phyloP scores from a whole-genome alignment of 805 yeast genomes.

The Ogataea nitratoaversa region DNA sequence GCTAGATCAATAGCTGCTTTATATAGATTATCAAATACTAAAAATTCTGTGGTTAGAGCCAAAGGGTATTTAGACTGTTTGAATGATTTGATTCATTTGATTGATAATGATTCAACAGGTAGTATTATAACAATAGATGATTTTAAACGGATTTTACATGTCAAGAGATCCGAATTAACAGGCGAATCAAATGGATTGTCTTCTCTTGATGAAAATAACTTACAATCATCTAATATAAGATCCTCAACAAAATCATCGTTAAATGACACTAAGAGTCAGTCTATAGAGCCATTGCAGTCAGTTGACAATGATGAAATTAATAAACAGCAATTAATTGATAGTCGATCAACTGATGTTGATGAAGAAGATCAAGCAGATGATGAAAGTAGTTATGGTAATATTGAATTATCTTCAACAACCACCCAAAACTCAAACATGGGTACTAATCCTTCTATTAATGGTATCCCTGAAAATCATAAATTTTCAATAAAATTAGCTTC shows the following conservation, averaged over 20 bases:
- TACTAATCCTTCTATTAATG: neutral
- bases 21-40: conserved; percentile 55
- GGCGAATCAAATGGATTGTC: too few relatives aligned
- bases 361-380: neutral
- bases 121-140: conserved; percentile 31
- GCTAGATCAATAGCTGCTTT: conserved; percentile 68
- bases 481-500: conserved; percentile 14
- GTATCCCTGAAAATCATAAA: conserved; percentile 12
- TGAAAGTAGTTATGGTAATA: too few relatives aligned
- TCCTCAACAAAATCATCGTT: too few relatives aligned
- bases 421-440: neutral
- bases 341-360: neutral
- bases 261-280: too few relatives aligned
- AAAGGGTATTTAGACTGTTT: conserved; percentile 62
- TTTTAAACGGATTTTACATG: conserved; percentile 33
- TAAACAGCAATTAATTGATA: neutral
- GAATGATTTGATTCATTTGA: conserved; percentile 41
- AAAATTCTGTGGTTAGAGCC: conserved; percentile 42
- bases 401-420: neutral
- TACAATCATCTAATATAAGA: too few relatives aligned
- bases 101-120: conserved; percentile 15
- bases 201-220: too few relatives aligned
- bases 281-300: too few relatives aligned
- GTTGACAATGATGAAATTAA: too few relatives aligned
- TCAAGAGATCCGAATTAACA: conserved; percentile 25